Evolutionary conservation across 1,139 yeast species (phyloP).

Genomic region (Diutina pseudorugosa): DNA sequence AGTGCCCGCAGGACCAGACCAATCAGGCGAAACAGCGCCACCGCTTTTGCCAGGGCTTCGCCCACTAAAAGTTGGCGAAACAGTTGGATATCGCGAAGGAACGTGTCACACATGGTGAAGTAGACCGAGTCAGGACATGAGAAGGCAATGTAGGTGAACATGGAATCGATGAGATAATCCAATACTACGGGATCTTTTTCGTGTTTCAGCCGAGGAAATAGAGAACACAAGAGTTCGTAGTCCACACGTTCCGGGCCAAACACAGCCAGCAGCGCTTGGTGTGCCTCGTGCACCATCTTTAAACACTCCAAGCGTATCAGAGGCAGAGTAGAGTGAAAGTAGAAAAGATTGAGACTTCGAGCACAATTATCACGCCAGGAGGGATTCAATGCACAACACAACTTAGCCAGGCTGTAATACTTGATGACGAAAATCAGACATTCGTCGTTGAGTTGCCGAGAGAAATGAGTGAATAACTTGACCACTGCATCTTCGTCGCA

Average conservation of each 20-base stretch:
- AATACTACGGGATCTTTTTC: conserved; percentile 23
- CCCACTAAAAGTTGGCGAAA: background rate
- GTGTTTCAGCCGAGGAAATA: conserved; percentile 16
- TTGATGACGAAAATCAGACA: conserved; percentile 30
- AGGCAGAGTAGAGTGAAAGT: conserved; percentile 13
- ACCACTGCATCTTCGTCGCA: conserved; percentile 37
- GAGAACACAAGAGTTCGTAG: conserved; percentile 19
- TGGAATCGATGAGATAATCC: conserved; percentile 15
- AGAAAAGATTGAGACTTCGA: conserved; percentile 36
- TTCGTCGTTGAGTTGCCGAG: conserved; percentile 16
- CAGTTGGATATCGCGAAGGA: background rate
- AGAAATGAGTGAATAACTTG: conserved; percentile 24
- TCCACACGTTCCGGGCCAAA: conserved; percentile 14
- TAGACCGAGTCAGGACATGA: background rate
- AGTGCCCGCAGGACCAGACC: background rate
- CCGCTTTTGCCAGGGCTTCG: background rate
- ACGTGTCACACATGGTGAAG: background rate
- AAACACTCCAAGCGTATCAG: conserved; percentile 29
- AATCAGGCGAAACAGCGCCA: background rate
- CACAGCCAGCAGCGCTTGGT: conserved; percentile 20
- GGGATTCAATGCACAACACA: conserved; percentile 42
- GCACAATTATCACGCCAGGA: conserved; percentile 41
- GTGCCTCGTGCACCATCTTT: conserved; percentile 30
- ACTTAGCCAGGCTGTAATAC: conserved; percentile 35
- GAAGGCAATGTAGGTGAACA: conserved; percentile 1